Percentiles rank a stretch among this genome's conserved stretches.
Evolutionary conservation across 441 rosid species (phyloP).

Genomic region (Kokia cookei): DNA sequence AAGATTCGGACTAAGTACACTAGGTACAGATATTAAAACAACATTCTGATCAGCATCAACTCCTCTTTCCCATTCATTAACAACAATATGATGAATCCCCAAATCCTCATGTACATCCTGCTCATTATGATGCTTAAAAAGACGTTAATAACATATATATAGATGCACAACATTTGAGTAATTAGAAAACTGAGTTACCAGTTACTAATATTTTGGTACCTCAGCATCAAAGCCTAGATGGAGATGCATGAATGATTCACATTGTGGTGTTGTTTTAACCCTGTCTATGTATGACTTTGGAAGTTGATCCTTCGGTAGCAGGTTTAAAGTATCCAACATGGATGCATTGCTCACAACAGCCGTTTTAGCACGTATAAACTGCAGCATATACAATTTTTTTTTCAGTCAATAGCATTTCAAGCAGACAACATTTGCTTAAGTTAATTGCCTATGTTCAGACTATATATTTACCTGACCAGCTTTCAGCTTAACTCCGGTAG

Average conservation of each 20-base stretch:
- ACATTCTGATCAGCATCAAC: slow-evolving; percentile 94
- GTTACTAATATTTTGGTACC: slow-evolving; percentile 27
- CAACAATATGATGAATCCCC: slow-evolving; percentile 90
- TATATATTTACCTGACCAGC: slow-evolving; percentile 68
- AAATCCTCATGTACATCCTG: slow-evolving; percentile 59
- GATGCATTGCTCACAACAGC: slow-evolving; percentile 94
- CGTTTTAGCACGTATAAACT: slow-evolving; percentile 78
- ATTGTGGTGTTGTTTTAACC: slow-evolving; percentile 54
- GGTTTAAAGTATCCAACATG: slow-evolving; percentile 83
- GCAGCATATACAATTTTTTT: slow-evolving; percentile 15
- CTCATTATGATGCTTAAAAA: neutral
- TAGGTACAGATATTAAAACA: slow-evolving; percentile 84
- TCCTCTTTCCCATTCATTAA: slow-evolving; percentile 81
- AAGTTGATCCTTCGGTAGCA: slow-evolving; percentile 61
- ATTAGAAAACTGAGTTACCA: neutral
- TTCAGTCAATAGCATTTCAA: neutral
- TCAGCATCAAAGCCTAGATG: slow-evolving; percentile 84
- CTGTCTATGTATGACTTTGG: slow-evolving; percentile 53
- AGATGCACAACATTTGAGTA: neutral
- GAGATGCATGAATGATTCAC: slow-evolving; percentile 98
- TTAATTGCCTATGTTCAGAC: neutral
- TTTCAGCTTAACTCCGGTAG: slow-evolving; percentile 75
- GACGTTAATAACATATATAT: neutral
- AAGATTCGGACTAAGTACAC: slow-evolving; percentile 68
- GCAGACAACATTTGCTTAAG: neutral